A percentile compares a stretch with the other conserved stretches of the same genome.
phyloP scores from a whole-genome alignment of 805 yeast genomes.

The Candida nanaspora region DNA sequence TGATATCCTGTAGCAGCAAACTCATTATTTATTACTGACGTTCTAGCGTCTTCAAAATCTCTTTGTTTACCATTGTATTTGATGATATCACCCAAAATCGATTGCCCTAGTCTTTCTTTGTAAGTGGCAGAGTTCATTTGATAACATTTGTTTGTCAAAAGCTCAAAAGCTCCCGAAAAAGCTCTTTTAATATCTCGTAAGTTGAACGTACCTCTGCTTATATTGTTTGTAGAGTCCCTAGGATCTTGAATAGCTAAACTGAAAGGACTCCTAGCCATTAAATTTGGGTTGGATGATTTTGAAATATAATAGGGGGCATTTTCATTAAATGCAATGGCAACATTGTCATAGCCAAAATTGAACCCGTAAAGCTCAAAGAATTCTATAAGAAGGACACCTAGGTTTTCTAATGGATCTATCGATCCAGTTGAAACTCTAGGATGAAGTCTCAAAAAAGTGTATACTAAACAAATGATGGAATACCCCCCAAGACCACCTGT shows the following conservation, averaged over 20 bases:
- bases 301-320: constrained; percentile 52
- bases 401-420: constrained; percentile 61
- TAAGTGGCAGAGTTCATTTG: constrained; percentile 60
- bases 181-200: constrained; percentile 74
- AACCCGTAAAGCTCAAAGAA: constrained; percentile 90
- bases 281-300: constrained; percentile 34
- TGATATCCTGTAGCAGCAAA: too few species aligned
- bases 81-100: constrained; percentile 74
- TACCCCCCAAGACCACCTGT: constrained; percentile 95
- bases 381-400: constrained; percentile 83
- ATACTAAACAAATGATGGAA: constrained; percentile 81
- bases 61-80: constrained; percentile 67
- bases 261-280: constrained; percentile 47
- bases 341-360: constrained; percentile 77
- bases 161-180: constrained; percentile 81
- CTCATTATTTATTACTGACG: constrained; percentile 56
- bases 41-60: constrained; percentile 72
- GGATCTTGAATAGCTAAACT: constrained; percentile 84
- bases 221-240: constrained; percentile 73
- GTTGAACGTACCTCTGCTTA: constrained; percentile 80
- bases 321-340: constrained; percentile 58
- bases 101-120: constrained; percentile 59
- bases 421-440: constrained; percentile 65
- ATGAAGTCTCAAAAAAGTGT: constrained; percentile 70
- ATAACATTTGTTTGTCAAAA: constrained; percentile 68